Base-by-base conservation (phyloP, 139 green algal species). In the Volvox reticuliferus region DNA sequence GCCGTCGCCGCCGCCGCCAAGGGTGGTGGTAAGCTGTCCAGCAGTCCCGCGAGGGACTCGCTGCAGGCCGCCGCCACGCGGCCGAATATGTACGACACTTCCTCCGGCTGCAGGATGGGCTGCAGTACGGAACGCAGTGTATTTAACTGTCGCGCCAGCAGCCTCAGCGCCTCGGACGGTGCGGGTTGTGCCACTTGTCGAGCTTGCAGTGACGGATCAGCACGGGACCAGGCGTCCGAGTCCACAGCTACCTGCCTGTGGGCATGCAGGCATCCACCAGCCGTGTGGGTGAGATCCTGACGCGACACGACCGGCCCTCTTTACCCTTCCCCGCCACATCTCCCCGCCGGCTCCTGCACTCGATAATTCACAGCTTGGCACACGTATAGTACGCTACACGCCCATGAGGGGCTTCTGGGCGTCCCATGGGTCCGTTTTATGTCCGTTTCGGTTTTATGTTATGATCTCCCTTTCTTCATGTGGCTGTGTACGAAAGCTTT, bases 61-160 rank as follows among this genome's bases (percentile, higher is more conserved):
- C 91, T 95, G 93, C 94, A 97, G 21, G 96, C 90, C 20, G 86
- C 86, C 28, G 88, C 94, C 22, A 99, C 94, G 14, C 96, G 93
- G 19, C 94, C 94, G 90, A 99, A 99, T 26, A 99, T 96, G 88
- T 94, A 95, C 62, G 95, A 89, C 36, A 98, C 92, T 88, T 98
- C 96, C 63, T 95, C 93, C 0, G 92, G 88, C 50, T 96, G 91
- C 87, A 99, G 93, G 28, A 99, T 91, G 2, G 97, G 97, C 32
- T 92, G 86, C 83, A 99, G 93, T 84, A 98, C 96, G 55, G 93
- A 67, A 13, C 94, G 91, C 81, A 98, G 88, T 62, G 96, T 97
- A 19, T 37, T 73, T 26, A 98, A 92, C 88, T 94, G 88, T 75
- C 91, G 91, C 26, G 81, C 37, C 55, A 95, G 86, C 35, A 88